Conservation (phyloP, 306 rosid species). For the Cyclanthera cordifolia region DNA sequence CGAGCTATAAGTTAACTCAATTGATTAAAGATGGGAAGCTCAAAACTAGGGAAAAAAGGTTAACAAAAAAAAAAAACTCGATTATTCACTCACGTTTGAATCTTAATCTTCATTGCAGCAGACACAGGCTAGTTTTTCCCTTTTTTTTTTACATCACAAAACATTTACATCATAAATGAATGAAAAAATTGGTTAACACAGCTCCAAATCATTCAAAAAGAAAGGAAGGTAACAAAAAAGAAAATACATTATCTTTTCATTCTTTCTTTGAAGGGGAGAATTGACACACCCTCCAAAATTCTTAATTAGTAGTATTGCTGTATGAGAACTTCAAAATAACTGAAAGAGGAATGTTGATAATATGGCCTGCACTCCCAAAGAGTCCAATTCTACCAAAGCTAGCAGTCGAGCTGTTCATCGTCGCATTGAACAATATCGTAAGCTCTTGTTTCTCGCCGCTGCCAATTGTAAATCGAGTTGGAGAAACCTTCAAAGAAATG, state of each 20-base stretch:
- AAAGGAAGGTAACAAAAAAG: not conserved
- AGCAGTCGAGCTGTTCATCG: conserved; percentile 37
- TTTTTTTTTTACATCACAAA: not conserved
- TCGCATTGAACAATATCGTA: conserved; percentile 47
- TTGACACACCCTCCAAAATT: not conserved
- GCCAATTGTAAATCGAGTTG: conserved; percentile 45
- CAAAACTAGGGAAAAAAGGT: too few relatives aligned
- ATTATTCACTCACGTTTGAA: not conserved
- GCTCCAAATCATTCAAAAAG: conserved; percentile 5
- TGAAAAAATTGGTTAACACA: conserved; percentile 18
- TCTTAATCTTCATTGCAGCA: not conserved
- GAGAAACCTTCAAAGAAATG: conserved; percentile 58
- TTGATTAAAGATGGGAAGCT: too few relatives aligned
- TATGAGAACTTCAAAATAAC: conserved; percentile 38
- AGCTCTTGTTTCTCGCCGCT: conserved; percentile 47
- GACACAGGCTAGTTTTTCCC: not conserved
- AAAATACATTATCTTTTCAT: not conserved
- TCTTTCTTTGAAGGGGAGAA: too few relatives aligned
- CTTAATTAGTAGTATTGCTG: conserved; percentile 18
- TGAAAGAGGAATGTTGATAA: conserved; percentile 63
- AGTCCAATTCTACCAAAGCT: conserved; percentile 90
- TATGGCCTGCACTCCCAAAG: conserved; percentile 76
- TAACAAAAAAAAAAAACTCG: too few relatives aligned
- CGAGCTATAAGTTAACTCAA: too few relatives aligned
- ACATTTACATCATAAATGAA: conserved; percentile 9